These are phyloP conservation scores for Talaromyces sp. DNA, from an alignment of 2,329 filamentous ascomycete genomes.

Conservation along the genomic window DNA sequence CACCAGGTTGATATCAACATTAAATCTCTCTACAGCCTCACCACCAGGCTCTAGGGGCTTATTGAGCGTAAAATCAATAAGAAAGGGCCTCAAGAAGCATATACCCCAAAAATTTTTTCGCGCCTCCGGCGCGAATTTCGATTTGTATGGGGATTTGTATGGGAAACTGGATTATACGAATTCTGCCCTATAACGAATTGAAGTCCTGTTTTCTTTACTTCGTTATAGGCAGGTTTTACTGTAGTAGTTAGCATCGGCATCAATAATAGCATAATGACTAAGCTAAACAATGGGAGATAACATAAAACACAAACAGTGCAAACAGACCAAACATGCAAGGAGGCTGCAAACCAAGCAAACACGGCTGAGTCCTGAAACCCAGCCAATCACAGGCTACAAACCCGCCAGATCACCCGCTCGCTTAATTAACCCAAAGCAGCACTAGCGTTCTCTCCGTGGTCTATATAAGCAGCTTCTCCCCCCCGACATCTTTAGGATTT, in stretches of 20 bases:
- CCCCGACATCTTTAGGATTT: slow-evolving; percentile 18
- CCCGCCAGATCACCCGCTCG: slow-evolving; percentile 12
- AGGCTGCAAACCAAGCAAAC: slow-evolving; percentile 3
- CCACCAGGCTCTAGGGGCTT: no score
- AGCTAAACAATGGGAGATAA: background rate
- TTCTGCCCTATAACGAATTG: no score
- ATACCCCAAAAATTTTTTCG: no score
- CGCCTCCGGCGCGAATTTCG: no score
- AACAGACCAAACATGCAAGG: slow-evolving; percentile 6
- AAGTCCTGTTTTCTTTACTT: no score
- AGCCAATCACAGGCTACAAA: slow-evolving; percentile 8
- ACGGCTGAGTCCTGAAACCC: background rate
- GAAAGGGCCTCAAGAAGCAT: no score
- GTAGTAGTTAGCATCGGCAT: background rate
- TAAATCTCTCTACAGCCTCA: no score
- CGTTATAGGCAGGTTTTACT: no score
- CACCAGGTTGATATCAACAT: no score
- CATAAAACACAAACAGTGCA: slow-evolving; percentile 9
- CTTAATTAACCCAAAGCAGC: slow-evolving; percentile 6
- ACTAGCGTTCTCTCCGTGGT: background rate
- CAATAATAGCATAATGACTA: background rate
- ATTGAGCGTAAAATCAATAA: no score
- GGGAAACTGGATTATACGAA: no score
- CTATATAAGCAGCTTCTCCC: slow-evolving; percentile 30
- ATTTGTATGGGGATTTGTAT: no score